Percentiles rank a stretch among this genome's conserved stretches.
phyloP scores from a whole-genome alignment of 1,139 yeast genomes.

The Hyphopichia khmerensis region DNA sequence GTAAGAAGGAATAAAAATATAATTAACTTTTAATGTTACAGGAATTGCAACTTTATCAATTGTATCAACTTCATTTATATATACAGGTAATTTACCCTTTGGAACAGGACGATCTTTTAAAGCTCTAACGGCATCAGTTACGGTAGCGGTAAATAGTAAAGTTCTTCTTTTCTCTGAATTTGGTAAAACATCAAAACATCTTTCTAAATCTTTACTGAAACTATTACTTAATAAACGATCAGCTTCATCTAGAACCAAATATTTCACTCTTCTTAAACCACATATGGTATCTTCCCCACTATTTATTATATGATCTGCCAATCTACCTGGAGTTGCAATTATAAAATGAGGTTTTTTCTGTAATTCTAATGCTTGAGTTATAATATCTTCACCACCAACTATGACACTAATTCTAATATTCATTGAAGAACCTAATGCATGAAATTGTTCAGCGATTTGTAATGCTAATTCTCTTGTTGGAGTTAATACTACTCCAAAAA shows the following conservation, averaged over 20 bases:
- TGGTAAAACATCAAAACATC: constrained; percentile 74
- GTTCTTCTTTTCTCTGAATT: constrained; percentile 76
- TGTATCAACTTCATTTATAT: constrained; percentile 78
- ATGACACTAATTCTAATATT: constrained; percentile 77
- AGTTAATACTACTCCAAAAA: constrained; percentile 83
- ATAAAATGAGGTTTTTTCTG: constrained; percentile 90
- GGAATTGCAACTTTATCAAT: constrained; percentile 79
- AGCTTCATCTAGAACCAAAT: constrained; percentile 91
- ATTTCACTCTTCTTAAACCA: constrained; percentile 76
- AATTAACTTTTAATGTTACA: constrained; percentile 57
- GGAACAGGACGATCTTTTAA: constrained; percentile 68
- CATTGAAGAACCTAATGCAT: constrained; percentile 88
- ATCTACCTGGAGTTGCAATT: constrained; percentile 95
- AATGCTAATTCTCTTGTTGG: constrained; percentile 96
- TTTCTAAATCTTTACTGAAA: constrained; percentile 73
- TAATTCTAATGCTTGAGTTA: constrained; percentile 77
- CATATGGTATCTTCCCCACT: constrained; percentile 87
- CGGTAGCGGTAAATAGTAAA: constrained; percentile 89
- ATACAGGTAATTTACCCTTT: constrained; percentile 64
- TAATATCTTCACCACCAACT: constrained; percentile 95
- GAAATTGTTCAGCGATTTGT: constrained; percentile 95
- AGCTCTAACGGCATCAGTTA: constrained; percentile 86
- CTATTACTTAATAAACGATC: constrained; percentile 85
- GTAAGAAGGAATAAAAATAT: constrained; percentile 68
- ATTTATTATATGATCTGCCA: constrained; percentile 87